These are phyloP conservation scores for Eragrostis nindensis DNA, from an alignment of 176 grass and related monocot species.

Conservation along the genomic window DNA sequence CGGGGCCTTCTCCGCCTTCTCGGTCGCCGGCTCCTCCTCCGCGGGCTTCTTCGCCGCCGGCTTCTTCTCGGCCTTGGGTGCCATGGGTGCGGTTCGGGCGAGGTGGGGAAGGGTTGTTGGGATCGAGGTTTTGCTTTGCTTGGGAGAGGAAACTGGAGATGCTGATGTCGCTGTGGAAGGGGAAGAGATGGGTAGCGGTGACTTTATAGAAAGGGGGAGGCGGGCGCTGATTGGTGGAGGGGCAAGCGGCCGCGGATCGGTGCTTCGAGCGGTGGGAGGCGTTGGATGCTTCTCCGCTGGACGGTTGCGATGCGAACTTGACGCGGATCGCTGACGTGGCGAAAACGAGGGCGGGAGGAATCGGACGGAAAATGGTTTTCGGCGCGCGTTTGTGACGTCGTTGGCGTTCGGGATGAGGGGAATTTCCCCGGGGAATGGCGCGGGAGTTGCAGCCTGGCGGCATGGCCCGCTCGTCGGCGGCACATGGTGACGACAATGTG, in stretches of 20 bases:
- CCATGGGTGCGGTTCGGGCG: background rate
- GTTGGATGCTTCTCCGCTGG: background rate
- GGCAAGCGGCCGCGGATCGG: background rate
- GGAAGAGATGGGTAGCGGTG: no score
- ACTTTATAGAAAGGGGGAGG: background rate
- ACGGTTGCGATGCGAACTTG: background rate
- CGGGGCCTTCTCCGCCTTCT: constrained; percentile 38
- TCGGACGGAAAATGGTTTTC: background rate
- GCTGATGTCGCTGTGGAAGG: background rate
- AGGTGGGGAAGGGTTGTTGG: background rate
- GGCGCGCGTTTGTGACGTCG: background rate
- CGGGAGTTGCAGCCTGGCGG: no score
- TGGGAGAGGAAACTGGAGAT: background rate
- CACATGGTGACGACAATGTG: no score
- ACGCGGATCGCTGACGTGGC: constrained; percentile 28
- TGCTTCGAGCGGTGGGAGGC: background rate
- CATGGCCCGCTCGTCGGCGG: no score
- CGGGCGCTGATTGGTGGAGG: constrained; percentile 19
- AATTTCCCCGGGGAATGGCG: no score
- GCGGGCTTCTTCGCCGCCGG: constrained; percentile 40
- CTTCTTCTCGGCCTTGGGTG: constrained; percentile 44
- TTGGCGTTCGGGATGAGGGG: background rate
- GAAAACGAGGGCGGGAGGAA: background rate
- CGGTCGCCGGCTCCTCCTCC: constrained; percentile 23
- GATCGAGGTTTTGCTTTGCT: background rate